Evolutionary conservation across 345 rosid species (phyloP).

Genomic region (Bruguiera parviflora): DNA sequence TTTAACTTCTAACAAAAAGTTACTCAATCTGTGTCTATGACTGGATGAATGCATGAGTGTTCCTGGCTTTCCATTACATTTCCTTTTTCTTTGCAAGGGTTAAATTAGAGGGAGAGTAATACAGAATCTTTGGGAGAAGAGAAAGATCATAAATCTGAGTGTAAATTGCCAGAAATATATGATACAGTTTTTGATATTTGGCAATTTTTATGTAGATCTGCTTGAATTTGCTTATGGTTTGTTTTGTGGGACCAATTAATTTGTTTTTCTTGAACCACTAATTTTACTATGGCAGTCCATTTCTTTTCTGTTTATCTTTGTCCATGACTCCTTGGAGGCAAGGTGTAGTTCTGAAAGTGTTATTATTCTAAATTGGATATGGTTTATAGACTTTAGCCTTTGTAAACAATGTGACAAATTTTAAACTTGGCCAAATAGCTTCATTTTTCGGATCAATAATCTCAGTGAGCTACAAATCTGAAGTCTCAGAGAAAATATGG

Average conservation of each 20-base stretch:
- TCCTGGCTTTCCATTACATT: not conserved
- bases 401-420: not conserved
- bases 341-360: not conserved
- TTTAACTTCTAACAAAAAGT: not conserved
- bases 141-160: too few relatives aligned
- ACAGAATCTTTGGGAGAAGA: too few relatives aligned
- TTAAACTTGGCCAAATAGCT: not conserved
- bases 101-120: too few relatives aligned
- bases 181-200: too few relatives aligned
- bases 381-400: not conserved
- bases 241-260: not conserved
- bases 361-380: not conserved
- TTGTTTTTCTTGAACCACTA: too few relatives aligned
- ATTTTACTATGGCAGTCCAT: too few relatives aligned
- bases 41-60: not conserved
- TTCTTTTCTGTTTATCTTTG: not conserved
- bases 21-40: not conserved
- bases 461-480: not conserved
- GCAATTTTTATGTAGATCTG: not conserved
- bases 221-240: not conserved
- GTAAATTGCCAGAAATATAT: too few relatives aligned
- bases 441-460: not conserved
- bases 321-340: not conserved
- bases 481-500: not conserved
- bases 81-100: not conserved